Percentiles rank a stretch among this genome's conserved stretches.
phyloP scores from a whole-genome alignment of 148 eudicot species.

The Silene uniflora region DNA sequence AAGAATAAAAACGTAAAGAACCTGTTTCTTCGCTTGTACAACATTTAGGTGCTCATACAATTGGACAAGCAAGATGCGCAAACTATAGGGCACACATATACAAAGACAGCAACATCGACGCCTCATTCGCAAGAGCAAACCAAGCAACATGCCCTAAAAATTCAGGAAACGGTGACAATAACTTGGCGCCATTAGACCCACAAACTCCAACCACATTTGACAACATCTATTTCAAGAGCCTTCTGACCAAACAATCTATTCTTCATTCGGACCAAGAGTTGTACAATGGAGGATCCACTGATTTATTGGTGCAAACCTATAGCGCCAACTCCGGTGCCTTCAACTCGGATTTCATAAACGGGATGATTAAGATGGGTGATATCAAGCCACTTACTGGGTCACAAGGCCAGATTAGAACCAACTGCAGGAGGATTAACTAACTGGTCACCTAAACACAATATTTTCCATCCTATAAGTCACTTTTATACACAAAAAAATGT shows the following conservation, averaged over 20 bases:
- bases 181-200: conserved; percentile 40
- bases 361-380: conserved; percentile 50
- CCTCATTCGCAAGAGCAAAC: conserved; percentile 37
- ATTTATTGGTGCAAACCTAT: conserved; percentile 29
- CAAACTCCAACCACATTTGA: conserved; percentile 37
- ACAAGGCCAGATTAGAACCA: conserved; percentile 40
- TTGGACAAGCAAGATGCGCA: conserved; percentile 50
- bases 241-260: conserved; percentile 28
- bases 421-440: conserved; percentile 34
- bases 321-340: conserved; percentile 29
- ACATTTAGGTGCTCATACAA: conserved; percentile 45
- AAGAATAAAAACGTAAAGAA: too few relatives aligned
- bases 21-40: too few relatives aligned
- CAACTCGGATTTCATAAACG: conserved; percentile 31
- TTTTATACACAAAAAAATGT: too few relatives aligned
- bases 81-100: conserved; percentile 40
- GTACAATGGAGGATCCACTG: conserved; percentile 39
- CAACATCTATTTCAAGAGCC: conserved; percentile 34
- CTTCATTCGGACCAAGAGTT: conserved; percentile 50
- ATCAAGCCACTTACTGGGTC: conserved; percentile 43
- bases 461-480: too few relatives aligned
- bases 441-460: too few relatives aligned
- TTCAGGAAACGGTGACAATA: conserved; percentile 40
- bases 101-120: conserved; percentile 43
- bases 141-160: conserved; percentile 38